A percentile compares a stretch with the other conserved stretches of the same genome.
These are phyloP conservation scores for Coriaria nepalensis DNA, from an alignment of 306 rosid species.

Conservation along the genomic window DNA sequence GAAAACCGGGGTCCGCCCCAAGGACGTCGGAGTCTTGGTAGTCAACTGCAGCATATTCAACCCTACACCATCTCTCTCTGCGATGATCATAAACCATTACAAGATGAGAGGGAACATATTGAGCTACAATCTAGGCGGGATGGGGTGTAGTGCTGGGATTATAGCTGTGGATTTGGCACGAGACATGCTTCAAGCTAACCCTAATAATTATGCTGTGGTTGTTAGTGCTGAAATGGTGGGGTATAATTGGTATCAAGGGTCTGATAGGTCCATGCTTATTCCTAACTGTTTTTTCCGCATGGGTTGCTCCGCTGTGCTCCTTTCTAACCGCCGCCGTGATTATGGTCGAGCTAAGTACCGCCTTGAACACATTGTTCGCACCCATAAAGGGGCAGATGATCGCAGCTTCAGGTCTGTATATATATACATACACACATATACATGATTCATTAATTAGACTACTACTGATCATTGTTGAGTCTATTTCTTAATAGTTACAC, in stretches of 20 bases:
- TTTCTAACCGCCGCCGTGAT: slow-evolving; percentile 86
- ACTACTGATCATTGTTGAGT: no score
- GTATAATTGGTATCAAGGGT: slow-evolving; percentile 82
- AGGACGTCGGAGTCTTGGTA: slow-evolving; percentile 68
- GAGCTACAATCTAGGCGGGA: slow-evolving; percentile 90
- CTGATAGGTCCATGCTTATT: slow-evolving; percentile 73
- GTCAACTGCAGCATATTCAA: slow-evolving; percentile 96
- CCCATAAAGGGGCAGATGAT: slow-evolving; percentile 92
- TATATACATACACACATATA: not conserved
- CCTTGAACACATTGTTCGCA: slow-evolving; percentile 83
- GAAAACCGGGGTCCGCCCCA: slow-evolving; percentile 63
- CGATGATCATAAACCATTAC: slow-evolving; percentile 94
- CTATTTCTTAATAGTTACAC: no score
- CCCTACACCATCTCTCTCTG: slow-evolving; percentile 88
- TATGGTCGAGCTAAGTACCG: slow-evolving; percentile 60
- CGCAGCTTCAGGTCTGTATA: slow-evolving; percentile 71
- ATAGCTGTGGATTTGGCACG: slow-evolving; percentile 71
- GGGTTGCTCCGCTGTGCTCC: slow-evolving; percentile 86
- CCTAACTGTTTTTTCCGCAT: slow-evolving; percentile 88
- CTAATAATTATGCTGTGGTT: slow-evolving; percentile 76
- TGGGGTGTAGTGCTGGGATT: slow-evolving; percentile 96
- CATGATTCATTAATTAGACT: no score
- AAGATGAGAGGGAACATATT: slow-evolving; percentile 91
- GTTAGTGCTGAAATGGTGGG: slow-evolving; percentile 90
- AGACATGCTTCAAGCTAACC: slow-evolving; percentile 72